Evolutionary conservation across 768 basidiomycete species (phyloP).

Genomic region (Epithele typhae): DNA sequence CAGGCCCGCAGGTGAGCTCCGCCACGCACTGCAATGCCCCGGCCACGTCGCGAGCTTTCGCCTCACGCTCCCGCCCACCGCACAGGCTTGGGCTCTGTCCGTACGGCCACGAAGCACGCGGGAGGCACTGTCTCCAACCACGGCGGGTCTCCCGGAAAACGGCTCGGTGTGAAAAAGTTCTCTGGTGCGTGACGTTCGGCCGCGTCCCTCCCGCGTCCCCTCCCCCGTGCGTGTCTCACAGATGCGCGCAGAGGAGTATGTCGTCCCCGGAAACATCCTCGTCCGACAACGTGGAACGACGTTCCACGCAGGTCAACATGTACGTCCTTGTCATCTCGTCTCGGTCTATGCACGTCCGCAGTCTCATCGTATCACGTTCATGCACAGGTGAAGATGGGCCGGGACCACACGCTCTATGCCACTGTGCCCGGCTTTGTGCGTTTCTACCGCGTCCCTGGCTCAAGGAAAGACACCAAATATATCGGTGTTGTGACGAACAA

Average conservation of each 20-base stretch:
- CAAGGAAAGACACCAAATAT: slow-evolving; percentile 69
- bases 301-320: slow-evolving; percentile 94
- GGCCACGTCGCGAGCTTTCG: too few species aligned
- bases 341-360: background rate
- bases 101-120: slow-evolving; percentile 95
- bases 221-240: background rate
- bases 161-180: slow-evolving; percentile 94
- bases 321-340: slow-evolving; percentile 36
- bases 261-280: slow-evolving; percentile 94
- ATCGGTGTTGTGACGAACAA: slow-evolving; percentile 81
- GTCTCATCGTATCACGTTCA: slow-evolving; percentile 1
- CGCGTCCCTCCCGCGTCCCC: background rate
- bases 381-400: slow-evolving; percentile 78
- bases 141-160: slow-evolving; percentile 88
- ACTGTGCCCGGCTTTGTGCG: slow-evolving; percentile 87
- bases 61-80: too few species aligned
- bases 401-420: slow-evolving; percentile 94
- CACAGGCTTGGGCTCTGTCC: slow-evolving; percentile 57
- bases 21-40: background rate
- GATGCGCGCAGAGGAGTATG: slow-evolving; percentile 87
- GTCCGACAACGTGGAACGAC: slow-evolving; percentile 90
- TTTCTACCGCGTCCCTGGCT: slow-evolving; percentile 83
- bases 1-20: slow-evolving; percentile 6
- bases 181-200: slow-evolving; percentile 54
- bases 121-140: slow-evolving; percentile 94